These are phyloP conservation scores for Candida koratica DNA, from an alignment of 805 yeast species.

Conservation along the genomic window DNA sequence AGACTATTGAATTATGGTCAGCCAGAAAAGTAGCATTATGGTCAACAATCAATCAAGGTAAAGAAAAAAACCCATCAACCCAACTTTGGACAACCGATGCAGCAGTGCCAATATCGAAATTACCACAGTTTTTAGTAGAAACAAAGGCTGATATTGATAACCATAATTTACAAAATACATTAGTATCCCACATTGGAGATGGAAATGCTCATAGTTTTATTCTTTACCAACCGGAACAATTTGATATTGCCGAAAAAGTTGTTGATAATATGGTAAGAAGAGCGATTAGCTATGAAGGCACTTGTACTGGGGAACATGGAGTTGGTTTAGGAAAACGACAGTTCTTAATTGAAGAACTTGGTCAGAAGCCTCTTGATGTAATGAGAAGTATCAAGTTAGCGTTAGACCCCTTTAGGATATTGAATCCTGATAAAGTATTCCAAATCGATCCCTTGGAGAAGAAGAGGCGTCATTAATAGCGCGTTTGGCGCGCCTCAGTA, in stretches of 20 bases:
- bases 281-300: slow-evolving; percentile 51
- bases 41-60: slow-evolving; percentile 37
- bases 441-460: slow-evolving; percentile 54
- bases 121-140: slow-evolving; percentile 59
- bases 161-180: slow-evolving; percentile 52
- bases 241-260: slow-evolving; percentile 34
- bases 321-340: slow-evolving; percentile 73
- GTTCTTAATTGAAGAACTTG: slow-evolving; percentile 58
- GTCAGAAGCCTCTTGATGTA: slow-evolving; percentile 56
- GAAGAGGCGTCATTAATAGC: slow-evolving; percentile 8
- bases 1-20: slow-evolving; percentile 66
- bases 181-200: slow-evolving; percentile 81
- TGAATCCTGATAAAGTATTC: slow-evolving; percentile 78
- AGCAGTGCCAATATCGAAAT: slow-evolving; percentile 71
- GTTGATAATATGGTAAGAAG: slow-evolving; percentile 26
- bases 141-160: slow-evolving; percentile 56
- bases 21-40: slow-evolving; percentile 62
- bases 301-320: slow-evolving; percentile 86
- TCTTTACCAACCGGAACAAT: slow-evolving; percentile 51
- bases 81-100: slow-evolving; percentile 75
- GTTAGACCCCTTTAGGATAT: slow-evolving; percentile 62
- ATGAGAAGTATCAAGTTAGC: slow-evolving; percentile 72
- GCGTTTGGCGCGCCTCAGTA: no score
- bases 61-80: slow-evolving; percentile 34
- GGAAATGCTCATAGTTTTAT: slow-evolving; percentile 75